Evolutionary conservation across 2,329 filamentous ascomycete genomes (phyloP), one percentile per base, ranked within the genome.

Genomic region (Pleochaeta shiraiana): DNA sequence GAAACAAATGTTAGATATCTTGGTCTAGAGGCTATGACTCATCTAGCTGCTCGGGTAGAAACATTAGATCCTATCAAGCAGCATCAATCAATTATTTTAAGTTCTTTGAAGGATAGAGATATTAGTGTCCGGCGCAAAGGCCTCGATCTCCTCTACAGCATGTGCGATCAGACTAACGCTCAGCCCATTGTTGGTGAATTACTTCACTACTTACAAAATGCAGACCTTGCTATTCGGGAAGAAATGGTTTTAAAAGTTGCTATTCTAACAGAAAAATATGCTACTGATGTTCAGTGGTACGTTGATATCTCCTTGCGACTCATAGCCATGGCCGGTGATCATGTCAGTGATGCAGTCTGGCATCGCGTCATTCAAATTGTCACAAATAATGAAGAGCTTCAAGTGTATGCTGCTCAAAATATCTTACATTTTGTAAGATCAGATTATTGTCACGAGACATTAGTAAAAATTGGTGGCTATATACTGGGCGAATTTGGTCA

Each of bases 201-300:
- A 63, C 77, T 98, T 64, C 89, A 92, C 69, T 97, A 96, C 74
- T 81, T 98, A 9, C 92, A 96, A 72, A 95, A 90, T 65, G 93
- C 93, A 60, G 93, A 98, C 74, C 98, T 95, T 74, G 92, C 92
- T 4, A 96, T 98, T 70, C 84, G 95, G 68, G 95, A 98, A 76
- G 93, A 98, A 75, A 98, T 98, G 93, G 93, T 97, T 3, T 79
- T 98, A 67, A 98, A 98, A 77, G 95, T 98, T 75, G 93, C 93
- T 63, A 98, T 98, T 71, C 76, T 98, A 68, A 97, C 95, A 0
- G 93, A 98, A 74, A 97, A 97, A 73, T 98, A 98, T 73, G 93
- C 93, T 28, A 96, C 91, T 0, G 93, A 98, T 72, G 89, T 95
- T 24, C 92, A 97, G 77, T 98, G 93, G 93, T 98, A 98, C 74